Percentiles rank a stretch among this genome's conserved stretches.
phyloP scores from a whole-genome alignment of 345 rosid genomes.

The Excoecaria agallocha region DNA sequence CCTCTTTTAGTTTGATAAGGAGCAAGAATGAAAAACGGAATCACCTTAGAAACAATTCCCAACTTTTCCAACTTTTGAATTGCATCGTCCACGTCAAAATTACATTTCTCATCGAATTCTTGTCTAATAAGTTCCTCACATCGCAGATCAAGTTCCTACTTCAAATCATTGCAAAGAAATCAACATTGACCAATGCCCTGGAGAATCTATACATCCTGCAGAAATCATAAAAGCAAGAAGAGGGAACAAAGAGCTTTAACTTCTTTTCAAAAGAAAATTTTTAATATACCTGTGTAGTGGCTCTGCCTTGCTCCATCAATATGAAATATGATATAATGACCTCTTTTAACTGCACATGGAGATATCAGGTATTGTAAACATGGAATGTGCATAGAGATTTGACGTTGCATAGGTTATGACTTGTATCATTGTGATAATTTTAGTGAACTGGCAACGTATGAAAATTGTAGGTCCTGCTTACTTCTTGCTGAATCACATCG shows the following conservation, averaged over 20 bases:
- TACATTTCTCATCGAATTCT: slow-evolving; percentile 54
- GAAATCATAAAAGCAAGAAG: not conserved
- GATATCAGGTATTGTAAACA: slow-evolving; percentile 4
- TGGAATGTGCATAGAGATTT: not conserved
- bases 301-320: slow-evolving; percentile 24
- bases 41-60: slow-evolving; percentile 57
- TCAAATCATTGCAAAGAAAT: slow-evolving; percentile 21
- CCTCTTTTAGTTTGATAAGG: not conserved
- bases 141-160: slow-evolving; percentile 53
- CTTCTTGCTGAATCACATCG: slow-evolving; percentile 35
- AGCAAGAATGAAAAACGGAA: slow-evolving; percentile 1
- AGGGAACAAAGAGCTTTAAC: not conserved
- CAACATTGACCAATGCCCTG: slow-evolving; percentile 3
- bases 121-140: slow-evolving; percentile 59
- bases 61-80: slow-evolving; percentile 60
- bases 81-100: slow-evolving; percentile 82
- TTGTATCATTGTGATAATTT: not conserved
- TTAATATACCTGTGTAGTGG: slow-evolving; percentile 14
- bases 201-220: not conserved
- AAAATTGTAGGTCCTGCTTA: not conserved
- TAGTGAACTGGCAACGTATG: not conserved
- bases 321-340: slow-evolving; percentile 12
- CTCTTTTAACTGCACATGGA: slow-evolving; percentile 16
- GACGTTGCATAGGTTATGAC: not conserved
- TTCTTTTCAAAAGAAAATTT: not conserved